These are phyloP conservation scores for Piper longum DNA, from an alignment of 164 flowering plant genomes.

Conservation along the genomic window DNA sequence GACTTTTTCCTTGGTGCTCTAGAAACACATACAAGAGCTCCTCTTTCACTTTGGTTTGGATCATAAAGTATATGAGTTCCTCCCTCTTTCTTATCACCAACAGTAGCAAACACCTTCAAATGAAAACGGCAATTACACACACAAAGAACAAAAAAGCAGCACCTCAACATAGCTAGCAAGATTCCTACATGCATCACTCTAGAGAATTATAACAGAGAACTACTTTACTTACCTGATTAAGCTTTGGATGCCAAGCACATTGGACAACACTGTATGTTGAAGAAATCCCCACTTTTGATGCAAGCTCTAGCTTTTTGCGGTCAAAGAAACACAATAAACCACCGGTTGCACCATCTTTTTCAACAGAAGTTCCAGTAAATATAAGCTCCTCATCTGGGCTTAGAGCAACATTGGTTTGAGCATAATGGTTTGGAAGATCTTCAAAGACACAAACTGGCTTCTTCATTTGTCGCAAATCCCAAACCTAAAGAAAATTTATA, in stretches of 20 bases:
- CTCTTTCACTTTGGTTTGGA: slow-evolving; percentile 83
- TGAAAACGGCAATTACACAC: background rate
- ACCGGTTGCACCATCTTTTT: slow-evolving; percentile 66
- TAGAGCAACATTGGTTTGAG: slow-evolving; percentile 77
- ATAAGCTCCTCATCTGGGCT: slow-evolving; percentile 93
- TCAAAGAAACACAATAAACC: slow-evolving; percentile 82
- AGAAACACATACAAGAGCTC: slow-evolving; percentile 93
- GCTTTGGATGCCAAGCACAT: slow-evolving; percentile 91
- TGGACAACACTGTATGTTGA: slow-evolving; percentile 85
- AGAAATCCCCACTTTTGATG: slow-evolving; percentile 85
- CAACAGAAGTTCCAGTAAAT: slow-evolving; percentile 92
- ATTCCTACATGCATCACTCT: background rate
- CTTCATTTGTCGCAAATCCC: slow-evolving; percentile 89
- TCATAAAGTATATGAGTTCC: slow-evolving; percentile 92
- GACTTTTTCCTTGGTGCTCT: slow-evolving; percentile 95
- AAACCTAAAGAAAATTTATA: slow-evolving; percentile 35
- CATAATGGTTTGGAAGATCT: slow-evolving; percentile 91
- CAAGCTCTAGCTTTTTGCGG: slow-evolving; percentile 67
- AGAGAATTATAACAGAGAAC: background rate
- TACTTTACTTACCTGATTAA: slow-evolving; percentile 61
- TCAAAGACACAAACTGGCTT: slow-evolving; percentile 56
- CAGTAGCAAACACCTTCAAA: slow-evolving; percentile 68
- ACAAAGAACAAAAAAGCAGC: background rate
- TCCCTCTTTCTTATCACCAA: slow-evolving; percentile 81
- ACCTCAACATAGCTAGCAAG: background rate